These are phyloP conservation scores for Kwoniella sp. DNA, from an alignment of 768 basidiomycete species.

Conservation along the genomic window DNA sequence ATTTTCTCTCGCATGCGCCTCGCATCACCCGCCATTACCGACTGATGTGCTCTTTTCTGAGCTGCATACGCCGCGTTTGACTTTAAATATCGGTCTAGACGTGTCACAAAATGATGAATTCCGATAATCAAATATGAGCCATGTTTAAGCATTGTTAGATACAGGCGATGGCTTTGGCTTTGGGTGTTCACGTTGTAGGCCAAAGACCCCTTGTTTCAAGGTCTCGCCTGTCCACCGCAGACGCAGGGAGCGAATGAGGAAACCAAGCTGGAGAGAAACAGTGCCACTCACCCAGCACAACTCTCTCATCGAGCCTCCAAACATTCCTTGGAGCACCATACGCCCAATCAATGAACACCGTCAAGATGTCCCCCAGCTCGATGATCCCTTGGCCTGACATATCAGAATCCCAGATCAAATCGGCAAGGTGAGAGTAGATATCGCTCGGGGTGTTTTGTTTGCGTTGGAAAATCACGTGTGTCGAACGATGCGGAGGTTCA, in stretches of 20 bases:
- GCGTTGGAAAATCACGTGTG: slow-evolving; percentile 29
- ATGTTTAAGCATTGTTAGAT: too few relatives aligned
- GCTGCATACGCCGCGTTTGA: slow-evolving; percentile 31
- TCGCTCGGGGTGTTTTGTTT: slow-evolving; percentile 4
- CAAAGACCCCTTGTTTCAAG: too few relatives aligned
- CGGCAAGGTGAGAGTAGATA: slow-evolving; percentile 27
- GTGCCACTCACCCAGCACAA: slow-evolving; percentile 43
- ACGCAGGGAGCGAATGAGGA: too few relatives aligned
- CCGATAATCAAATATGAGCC: too few relatives aligned
- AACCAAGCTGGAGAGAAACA: too few relatives aligned
- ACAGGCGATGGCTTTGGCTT: too few relatives aligned
- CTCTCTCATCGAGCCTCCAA: slow-evolving; percentile 40
- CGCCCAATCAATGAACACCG: slow-evolving; percentile 32
- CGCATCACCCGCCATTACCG: slow-evolving; percentile 30
- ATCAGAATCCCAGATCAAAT: slow-evolving; percentile 33
- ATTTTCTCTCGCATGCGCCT: slow-evolving; percentile 38
- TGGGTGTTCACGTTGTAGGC: too few relatives aligned
- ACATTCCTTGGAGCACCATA: slow-evolving; percentile 26
- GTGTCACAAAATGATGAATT: neutral
- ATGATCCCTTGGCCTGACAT: slow-evolving; percentile 25
- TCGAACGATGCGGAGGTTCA: slow-evolving; percentile 18
- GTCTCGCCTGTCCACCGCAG: too few relatives aligned
- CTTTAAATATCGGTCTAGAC: slow-evolving; percentile 43
- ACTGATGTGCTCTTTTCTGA: slow-evolving; percentile 41
- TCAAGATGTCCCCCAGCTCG: slow-evolving; percentile 34